Conservation (phyloP, 2,329 filamentous ascomycete genomes). For the Trichophaea hybrida region DNA sequence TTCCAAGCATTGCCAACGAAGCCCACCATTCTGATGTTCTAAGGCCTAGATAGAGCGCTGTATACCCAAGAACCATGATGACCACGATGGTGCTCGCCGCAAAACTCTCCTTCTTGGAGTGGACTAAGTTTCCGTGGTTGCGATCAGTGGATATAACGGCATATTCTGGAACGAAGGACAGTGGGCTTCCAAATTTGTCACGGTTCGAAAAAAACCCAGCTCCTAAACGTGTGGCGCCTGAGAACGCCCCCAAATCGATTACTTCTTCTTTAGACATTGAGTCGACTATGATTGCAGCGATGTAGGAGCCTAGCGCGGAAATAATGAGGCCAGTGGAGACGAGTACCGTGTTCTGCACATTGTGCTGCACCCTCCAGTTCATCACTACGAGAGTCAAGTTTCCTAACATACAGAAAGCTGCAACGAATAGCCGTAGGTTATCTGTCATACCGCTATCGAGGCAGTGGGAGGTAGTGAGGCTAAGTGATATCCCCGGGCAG, state of each 20-base stretch:
- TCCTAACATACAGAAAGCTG: background rate
- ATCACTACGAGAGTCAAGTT: background rate
- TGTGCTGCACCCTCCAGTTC: background rate
- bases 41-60: conserved; percentile 10
- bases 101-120: background rate
- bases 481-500: background rate
- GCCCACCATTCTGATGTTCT: conserved; percentile 13
- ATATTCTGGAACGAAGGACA: conserved; percentile 4
- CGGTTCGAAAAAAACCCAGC: conserved; percentile 10
- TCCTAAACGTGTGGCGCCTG: background rate
- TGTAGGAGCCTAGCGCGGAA: conserved; percentile 9
- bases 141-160: no score
- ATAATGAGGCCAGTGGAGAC: conserved; percentile 5
- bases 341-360: conserved; percentile 1
- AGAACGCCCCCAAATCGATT: conserved; percentile 2
- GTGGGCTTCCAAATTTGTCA: background rate
- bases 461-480: background rate
- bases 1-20: conserved; percentile 8
- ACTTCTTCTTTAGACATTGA: background rate
- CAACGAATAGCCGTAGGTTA: background rate
- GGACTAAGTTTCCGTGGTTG: no score
- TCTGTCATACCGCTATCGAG: background rate
- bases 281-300: conserved; percentile 11
- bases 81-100: background rate
- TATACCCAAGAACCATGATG: conserved; percentile 11